These are phyloP conservation scores for Kitagawia praeruptora DNA, from an alignment of 129 eudicot genomes.

Conservation along the genomic window DNA sequence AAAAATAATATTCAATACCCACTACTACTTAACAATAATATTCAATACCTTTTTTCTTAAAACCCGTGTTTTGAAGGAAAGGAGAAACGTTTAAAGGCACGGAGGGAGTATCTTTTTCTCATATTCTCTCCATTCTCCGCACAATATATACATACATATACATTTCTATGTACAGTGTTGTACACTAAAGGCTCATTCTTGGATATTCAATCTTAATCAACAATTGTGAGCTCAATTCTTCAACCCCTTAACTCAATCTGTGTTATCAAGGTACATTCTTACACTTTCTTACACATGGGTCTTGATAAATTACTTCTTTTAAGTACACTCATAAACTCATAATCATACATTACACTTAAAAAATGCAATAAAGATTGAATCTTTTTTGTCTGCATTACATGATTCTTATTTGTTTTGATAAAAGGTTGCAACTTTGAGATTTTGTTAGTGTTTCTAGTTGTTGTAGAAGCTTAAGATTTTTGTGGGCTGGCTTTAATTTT, in stretches of 20 bases:
- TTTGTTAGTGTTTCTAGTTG: conserved; percentile 3
- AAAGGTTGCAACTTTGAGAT: neutral
- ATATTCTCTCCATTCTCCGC: neutral
- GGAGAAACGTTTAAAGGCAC: too few relatives aligned
- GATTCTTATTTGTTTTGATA: neutral
- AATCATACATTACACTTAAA: neutral
- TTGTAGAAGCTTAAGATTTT: conserved; percentile 1
- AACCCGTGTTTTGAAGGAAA: too few relatives aligned
- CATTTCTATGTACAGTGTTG: neutral
- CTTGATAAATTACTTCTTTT: neutral
- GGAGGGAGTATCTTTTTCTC: too few relatives aligned
- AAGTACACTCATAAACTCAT: neutral
- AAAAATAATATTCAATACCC: too few relatives aligned
- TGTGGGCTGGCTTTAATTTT: neutral
- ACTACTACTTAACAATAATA: too few relatives aligned
- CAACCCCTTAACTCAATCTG: neutral
- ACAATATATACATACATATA: neutral
- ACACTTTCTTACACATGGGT: neutral
- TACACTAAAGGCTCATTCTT: neutral
- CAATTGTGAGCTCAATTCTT: neutral
- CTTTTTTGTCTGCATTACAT: too few relatives aligned
- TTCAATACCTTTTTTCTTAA: too few relatives aligned
- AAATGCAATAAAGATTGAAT: neutral
- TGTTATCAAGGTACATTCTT: neutral
- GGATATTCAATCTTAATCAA: neutral